Percentiles rank a stretch among this genome's conserved stretches.
These are phyloP conservation scores for Chiua sp. DNA, from an alignment of 1,284 basidiomycete genomes.

Conservation along the genomic window DNA sequence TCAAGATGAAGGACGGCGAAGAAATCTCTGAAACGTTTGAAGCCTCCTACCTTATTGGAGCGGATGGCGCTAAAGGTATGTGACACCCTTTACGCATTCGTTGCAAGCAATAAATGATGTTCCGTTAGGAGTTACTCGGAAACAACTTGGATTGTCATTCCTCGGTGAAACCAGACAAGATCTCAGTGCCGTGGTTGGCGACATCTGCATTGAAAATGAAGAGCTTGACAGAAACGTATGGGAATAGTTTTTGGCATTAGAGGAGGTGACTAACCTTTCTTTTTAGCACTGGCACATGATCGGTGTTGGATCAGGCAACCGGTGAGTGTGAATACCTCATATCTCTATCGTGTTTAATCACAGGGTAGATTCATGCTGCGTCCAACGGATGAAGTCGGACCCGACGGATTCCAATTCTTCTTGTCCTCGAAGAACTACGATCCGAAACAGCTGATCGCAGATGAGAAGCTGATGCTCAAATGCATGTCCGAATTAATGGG, in stretches of 20 bases:
- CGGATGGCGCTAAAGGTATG: constrained; percentile 43
- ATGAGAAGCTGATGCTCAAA: constrained; percentile 16
- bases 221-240: constrained; percentile 40
- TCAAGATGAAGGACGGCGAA: constrained; percentile 21
- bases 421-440: constrained; percentile 34
- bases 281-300: constrained; percentile 39
- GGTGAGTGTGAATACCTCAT: constrained; percentile 3
- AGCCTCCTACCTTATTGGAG: constrained; percentile 41
- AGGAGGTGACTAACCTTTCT: background rate
- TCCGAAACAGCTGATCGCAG: constrained; percentile 31
- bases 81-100: background rate
- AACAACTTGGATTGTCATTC: constrained; percentile 48
- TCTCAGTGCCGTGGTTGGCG: constrained; percentile 44
- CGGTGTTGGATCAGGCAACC: background rate
- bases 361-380: constrained; percentile 12
- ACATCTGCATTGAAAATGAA: constrained; percentile 41
- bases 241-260: background rate
- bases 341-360: background rate
- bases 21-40: constrained; percentile 24
- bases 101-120: constrained; percentile 4
- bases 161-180: constrained; percentile 47
- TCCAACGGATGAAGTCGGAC: constrained; percentile 22
- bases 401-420: constrained; percentile 40
- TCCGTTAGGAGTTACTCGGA: constrained; percentile 42
- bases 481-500: constrained; percentile 18